A percentile compares a stretch with the other conserved stretches of the same genome.
phyloP scores from a whole-genome alignment of 1,284 basidiomycete species.

The Fomitopsis betulina region DNA sequence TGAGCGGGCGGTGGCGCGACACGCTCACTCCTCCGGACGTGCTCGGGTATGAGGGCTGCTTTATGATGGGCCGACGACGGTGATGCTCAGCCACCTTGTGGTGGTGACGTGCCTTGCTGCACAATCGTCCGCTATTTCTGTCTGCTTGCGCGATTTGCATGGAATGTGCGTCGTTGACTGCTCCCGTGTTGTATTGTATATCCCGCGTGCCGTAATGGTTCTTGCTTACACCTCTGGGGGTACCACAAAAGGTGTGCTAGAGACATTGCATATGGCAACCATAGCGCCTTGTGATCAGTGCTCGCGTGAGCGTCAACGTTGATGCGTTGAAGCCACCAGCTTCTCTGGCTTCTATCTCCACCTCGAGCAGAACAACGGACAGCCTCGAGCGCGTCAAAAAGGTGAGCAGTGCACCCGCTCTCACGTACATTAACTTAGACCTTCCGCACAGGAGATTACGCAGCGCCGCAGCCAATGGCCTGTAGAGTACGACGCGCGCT shows the following conservation, averaged over 20 bases:
- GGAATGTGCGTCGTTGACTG: too few species aligned
- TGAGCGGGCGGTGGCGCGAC: conserved; percentile 74
- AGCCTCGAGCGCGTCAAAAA: not conserved
- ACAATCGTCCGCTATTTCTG: not conserved
- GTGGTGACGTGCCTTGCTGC: not conserved
- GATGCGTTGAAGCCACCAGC: too few species aligned
- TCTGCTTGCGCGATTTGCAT: not conserved
- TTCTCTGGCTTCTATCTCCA: too few species aligned
- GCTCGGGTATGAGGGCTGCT: conserved; percentile 72
- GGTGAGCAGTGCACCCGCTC: not conserved
- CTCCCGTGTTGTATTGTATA: not conserved
- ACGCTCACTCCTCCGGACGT: conserved; percentile 52
- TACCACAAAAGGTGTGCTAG: not conserved
- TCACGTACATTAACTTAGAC: not conserved
- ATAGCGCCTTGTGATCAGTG: too few species aligned
- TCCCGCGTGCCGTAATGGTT: not conserved
- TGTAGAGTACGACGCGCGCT: too few species aligned
- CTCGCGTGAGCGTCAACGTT: too few species aligned
- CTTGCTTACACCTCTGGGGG: not conserved
- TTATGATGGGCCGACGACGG: conserved; percentile 60
- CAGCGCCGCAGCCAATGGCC: not conserved
- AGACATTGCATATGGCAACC: too few species aligned
- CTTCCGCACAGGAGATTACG: not conserved
- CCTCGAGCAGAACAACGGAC: not conserved
- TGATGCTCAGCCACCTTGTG: conserved; percentile 6